A percentile compares a stretch with the other conserved stretches of the same genome.
phyloP scores from a whole-genome alignment of 176 grass and related monocot species.

The Chrysopogon serrulatus region DNA sequence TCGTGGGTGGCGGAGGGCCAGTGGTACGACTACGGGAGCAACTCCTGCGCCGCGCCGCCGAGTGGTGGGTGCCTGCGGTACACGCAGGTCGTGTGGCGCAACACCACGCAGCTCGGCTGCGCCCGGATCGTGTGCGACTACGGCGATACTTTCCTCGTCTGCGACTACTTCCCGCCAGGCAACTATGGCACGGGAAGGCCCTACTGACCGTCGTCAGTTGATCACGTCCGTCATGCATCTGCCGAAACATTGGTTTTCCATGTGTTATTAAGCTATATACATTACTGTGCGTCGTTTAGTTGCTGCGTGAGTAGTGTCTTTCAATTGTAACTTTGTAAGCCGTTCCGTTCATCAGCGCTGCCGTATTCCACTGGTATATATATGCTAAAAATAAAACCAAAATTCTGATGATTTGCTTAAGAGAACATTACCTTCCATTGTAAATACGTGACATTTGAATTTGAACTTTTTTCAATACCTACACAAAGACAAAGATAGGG shows the following conservation, averaged over 20 bases:
- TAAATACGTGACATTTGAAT: too few species aligned
- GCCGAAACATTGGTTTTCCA: background rate
- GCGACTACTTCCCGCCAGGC: slow-evolving; percentile 66
- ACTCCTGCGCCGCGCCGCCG: slow-evolving; percentile 24
- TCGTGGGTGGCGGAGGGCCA: slow-evolving; percentile 41
- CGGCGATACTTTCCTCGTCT: slow-evolving; percentile 50
- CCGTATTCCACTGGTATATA: too few species aligned
- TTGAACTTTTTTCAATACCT: too few species aligned
- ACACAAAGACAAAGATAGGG: too few species aligned
- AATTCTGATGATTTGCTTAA: too few species aligned
- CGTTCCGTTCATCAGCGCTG: too few species aligned
- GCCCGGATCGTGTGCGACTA: slow-evolving; percentile 36
- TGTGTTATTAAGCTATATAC: background rate
- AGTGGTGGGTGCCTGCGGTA: slow-evolving; percentile 31
- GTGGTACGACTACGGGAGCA: slow-evolving; percentile 5
- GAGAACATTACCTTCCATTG: too few species aligned
- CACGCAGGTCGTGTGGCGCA: slow-evolving; percentile 49
- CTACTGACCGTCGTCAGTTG: slow-evolving; percentile 5
- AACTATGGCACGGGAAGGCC: slow-evolving; percentile 46
- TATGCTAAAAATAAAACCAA: too few species aligned
- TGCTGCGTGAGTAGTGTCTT: too few species aligned
- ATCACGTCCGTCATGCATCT: background rate
- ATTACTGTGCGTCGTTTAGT: too few species aligned
- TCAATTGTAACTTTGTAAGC: too few species aligned
- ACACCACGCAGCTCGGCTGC: slow-evolving; percentile 46